phyloP scores from a whole-genome alignment of 805 yeast genomes.

The Pichia nakasei region DNA sequence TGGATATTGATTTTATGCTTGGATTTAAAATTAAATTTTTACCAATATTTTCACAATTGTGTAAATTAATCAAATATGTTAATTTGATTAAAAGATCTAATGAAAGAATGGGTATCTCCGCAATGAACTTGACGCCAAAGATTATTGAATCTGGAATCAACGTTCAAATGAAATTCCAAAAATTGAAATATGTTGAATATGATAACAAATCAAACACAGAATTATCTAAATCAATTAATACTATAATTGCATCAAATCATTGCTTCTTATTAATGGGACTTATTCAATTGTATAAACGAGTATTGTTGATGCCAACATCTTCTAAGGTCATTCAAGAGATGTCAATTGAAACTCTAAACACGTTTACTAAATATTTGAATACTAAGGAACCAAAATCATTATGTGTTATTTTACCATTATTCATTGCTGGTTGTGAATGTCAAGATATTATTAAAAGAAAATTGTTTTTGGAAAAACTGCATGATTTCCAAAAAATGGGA shows the following conservation, averaged over 20 bases:
- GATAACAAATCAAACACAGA: conserved; percentile 4
- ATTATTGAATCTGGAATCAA: conserved; percentile 33
- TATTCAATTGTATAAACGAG: conserved; percentile 49
- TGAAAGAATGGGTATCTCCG: background rate
- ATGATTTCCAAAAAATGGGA: conserved; percentile 34
- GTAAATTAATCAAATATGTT: conserved; percentile 29
- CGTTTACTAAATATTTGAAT: conserved; percentile 33
- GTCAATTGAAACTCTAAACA: conserved; percentile 31
- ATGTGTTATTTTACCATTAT: conserved; percentile 46
- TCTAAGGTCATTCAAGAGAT: conserved; percentile 42
- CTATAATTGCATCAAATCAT: conserved; percentile 39
- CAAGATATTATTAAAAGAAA: conserved; percentile 28
- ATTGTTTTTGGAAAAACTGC: conserved; percentile 33
- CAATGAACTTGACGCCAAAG: conserved; percentile 8
- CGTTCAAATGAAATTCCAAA: conserved; percentile 26
- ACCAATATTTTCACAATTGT: conserved; percentile 46
- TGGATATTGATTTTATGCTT: conserved; percentile 49
- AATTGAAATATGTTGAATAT: conserved; percentile 16
- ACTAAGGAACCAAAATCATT: conserved; percentile 43
- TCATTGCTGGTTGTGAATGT: conserved; percentile 54
- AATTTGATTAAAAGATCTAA: conserved; percentile 14
- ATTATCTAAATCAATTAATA: conserved; percentile 14
- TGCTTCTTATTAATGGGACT: conserved; percentile 46
- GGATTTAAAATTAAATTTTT: conserved; percentile 62
- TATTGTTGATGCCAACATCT: conserved; percentile 36